Conservation (phyloP, 805 yeast genomes). For the Schwanniomyces pseudopolymorphus region DNA sequence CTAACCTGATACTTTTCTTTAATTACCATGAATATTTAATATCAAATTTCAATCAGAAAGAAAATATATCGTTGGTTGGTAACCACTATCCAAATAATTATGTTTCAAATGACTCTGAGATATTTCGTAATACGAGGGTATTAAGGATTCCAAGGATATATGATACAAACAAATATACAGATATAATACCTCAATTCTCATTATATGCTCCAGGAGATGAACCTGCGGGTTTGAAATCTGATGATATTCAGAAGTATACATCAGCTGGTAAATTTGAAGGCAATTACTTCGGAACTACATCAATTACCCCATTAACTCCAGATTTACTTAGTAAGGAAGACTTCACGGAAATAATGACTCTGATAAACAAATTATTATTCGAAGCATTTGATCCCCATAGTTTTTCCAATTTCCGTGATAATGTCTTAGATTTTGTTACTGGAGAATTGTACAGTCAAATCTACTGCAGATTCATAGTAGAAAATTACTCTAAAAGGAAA, state of each 20-base stretch:
- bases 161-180: conserved; percentile 25
- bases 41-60: conserved; percentile 22
- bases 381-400: conserved; percentile 40
- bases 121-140: conserved; percentile 47
- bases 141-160: conserved; percentile 62
- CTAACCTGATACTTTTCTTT: conserved; percentile 41
- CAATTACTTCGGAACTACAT: conserved; percentile 51
- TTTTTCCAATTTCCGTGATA: conserved; percentile 26
- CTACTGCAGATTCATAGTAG: conserved; percentile 11
- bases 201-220: conserved; percentile 57
- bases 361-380: conserved; percentile 43
- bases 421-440: conserved; percentile 41
- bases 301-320: conserved; percentile 47
- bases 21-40: conserved; percentile 65
- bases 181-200: conserved; percentile 57
- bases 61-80: conserved; percentile 40
- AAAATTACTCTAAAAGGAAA: conserved; percentile 24
- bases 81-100: conserved; percentile 70
- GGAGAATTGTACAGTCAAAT: conserved; percentile 31
- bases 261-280: conserved; percentile 40
- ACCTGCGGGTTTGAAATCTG: conserved; percentile 52
- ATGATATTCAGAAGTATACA: conserved; percentile 19
- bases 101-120: conserved; percentile 26
- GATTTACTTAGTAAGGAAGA: conserved; percentile 28
- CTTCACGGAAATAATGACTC: conserved; percentile 38